Evolutionary conservation across 148 eudicot genomes (phyloP).

Genomic region (Oxyria digyna): DNA sequence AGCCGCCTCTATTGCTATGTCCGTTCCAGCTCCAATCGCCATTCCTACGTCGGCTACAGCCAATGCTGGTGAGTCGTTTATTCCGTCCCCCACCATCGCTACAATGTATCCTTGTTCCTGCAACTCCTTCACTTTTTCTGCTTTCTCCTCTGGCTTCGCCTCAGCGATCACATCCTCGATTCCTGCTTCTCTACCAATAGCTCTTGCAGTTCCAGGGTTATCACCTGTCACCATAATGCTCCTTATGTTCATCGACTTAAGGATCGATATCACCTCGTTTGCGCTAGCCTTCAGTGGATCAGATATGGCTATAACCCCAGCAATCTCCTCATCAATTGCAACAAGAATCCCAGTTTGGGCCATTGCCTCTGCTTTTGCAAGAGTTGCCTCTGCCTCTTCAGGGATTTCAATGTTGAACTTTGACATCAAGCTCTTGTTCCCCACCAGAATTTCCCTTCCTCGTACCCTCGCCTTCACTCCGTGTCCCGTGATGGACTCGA

Average conservation of each 20-base stretch:
- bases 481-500: constrained; percentile 60
- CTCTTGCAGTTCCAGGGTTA: constrained; percentile 80
- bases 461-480: constrained; percentile 66
- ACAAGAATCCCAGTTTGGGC: constrained; percentile 90
- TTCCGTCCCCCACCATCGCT: constrained; percentile 98
- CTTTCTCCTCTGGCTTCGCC: constrained; percentile 82
- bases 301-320: constrained; percentile 64
- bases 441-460: constrained; percentile 50
- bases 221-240: constrained; percentile 92
- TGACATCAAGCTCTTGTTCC: constrained; percentile 76
- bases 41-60: constrained; percentile 96
- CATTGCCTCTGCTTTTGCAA: constrained; percentile 51
- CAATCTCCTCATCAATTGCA: constrained; percentile 38
- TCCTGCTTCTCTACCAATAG: constrained; percentile 79
- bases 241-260: constrained; percentile 67
- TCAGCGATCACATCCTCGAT: constrained; percentile 69
- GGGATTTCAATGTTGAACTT: constrained; percentile 38
- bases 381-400: constrained; percentile 49
- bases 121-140: constrained; percentile 67
- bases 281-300: constrained; percentile 85
- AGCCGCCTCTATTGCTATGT: constrained; percentile 96
- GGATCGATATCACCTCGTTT: constrained; percentile 59
- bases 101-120: constrained; percentile 66
- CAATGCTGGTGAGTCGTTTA: constrained; percentile 92
- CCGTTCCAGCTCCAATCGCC: constrained; percentile 98